A percentile compares a stretch with the other conserved stretches of the same genome.
Evolutionary conservation across 805 yeast species (phyloP).

Genomic region (Maudiozyma barnettii): DNA sequence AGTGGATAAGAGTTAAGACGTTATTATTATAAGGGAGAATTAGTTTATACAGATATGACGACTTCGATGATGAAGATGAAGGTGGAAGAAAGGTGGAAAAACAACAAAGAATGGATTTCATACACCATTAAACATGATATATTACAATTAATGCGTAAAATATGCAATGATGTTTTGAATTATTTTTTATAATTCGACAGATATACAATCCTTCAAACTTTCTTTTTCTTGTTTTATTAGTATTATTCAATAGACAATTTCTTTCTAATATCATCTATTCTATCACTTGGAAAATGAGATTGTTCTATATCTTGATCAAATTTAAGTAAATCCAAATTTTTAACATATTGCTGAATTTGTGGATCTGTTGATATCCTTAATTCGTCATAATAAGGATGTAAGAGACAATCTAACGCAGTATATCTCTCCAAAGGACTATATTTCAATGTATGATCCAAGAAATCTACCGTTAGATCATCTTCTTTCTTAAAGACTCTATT

Average conservation of each 20-base stretch:
- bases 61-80: too few species aligned
- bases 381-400: conserved; percentile 26
- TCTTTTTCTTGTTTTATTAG: too few species aligned
- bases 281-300: conserved; percentile 20
- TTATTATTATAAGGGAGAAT: too few species aligned
- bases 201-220: too few species aligned
- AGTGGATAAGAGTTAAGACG: too few species aligned
- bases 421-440: conserved; percentile 62
- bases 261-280: conserved; percentile 19
- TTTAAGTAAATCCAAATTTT: conserved; percentile 18
- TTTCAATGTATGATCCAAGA: conserved; percentile 48
- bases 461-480: conserved; percentile 40
- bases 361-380: conserved; percentile 18
- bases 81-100: too few species aligned
- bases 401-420: conserved; percentile 37
- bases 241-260: conserved; percentile 6
- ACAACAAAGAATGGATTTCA: too few species aligned
- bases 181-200: too few species aligned
- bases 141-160: too few species aligned
- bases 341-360: conserved; percentile 4
- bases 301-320: conserved; percentile 24
- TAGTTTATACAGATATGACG: too few species aligned
- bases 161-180: too few species aligned
- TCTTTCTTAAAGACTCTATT: conserved; percentile 50
- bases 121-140: too few species aligned